Conservation (phyloP, 192 early-diverging fungal species). For the Coemansia sp. region DNA sequence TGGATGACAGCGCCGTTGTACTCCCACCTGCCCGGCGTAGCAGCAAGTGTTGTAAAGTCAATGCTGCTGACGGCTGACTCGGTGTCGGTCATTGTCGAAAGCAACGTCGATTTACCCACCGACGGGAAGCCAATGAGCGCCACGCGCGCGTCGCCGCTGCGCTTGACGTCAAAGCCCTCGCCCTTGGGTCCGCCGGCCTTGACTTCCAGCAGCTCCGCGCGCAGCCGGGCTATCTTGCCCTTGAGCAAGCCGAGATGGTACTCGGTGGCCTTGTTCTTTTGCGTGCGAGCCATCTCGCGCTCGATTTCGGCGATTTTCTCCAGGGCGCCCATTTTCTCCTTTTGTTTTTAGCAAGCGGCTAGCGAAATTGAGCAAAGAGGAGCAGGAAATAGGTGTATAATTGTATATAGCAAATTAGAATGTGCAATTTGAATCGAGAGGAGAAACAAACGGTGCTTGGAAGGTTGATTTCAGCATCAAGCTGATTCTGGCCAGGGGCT, state of each 20-base stretch:
- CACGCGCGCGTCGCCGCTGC: constrained; percentile 93
- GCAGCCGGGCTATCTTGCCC: constrained; percentile 86
- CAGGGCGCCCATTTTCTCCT: constrained; percentile 66
- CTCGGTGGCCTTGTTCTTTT: constrained; percentile 99
- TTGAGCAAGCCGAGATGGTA: constrained; percentile 97
- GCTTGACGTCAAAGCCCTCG: constrained; percentile 97
- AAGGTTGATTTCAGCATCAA: background rate
- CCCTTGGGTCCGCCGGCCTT: constrained; percentile 62
- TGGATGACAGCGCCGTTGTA: constrained; percentile 96
- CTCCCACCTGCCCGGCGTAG: constrained; percentile 91
- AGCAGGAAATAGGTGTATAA: background rate
- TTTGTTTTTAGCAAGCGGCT: too few species aligned
- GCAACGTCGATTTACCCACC: constrained; percentile 96
- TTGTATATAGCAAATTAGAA: background rate
- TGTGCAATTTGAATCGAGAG: background rate
- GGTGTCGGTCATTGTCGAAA: constrained; percentile 87
- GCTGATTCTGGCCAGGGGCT: background rate
- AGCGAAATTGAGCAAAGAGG: too few species aligned
- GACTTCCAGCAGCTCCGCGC: constrained; percentile 72
- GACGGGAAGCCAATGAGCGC: constrained; percentile 97
- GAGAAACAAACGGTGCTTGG: background rate
- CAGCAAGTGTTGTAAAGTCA: constrained; percentile 96
- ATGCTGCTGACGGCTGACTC: constrained; percentile 83
- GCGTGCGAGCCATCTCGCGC: constrained; percentile 85
- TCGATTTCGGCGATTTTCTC: constrained; percentile 91